A percentile compares a stretch with the other conserved stretches of the same genome.
Conservation (phyloP, 2,329 filamentous ascomycete genomes). For the Endothia cerciana region DNA sequence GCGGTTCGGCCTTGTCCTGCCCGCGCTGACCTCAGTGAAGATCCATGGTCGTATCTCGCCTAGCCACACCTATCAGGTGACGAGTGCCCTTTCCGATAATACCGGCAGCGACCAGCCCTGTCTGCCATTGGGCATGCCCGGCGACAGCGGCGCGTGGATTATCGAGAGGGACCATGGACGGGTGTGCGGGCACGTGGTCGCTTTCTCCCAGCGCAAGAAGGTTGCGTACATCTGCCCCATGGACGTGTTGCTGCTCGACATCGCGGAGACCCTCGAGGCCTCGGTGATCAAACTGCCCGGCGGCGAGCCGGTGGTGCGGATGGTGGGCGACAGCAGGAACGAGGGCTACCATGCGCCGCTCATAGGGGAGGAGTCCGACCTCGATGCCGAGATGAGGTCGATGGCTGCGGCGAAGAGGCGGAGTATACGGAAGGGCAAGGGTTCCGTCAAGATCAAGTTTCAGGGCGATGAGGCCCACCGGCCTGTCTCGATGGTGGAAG, state of each 20-base stretch:
- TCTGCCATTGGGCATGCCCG: constrained; percentile 68
- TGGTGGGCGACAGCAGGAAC: constrained; percentile 54
- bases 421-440: constrained; percentile 27
- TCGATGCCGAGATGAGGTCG: constrained; percentile 22
- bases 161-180: constrained; percentile 78
- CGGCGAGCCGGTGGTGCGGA: constrained; percentile 47
- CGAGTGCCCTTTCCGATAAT: constrained; percentile 41
- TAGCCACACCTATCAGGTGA: constrained; percentile 69
- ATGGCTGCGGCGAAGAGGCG: constrained; percentile 28
- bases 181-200: constrained; percentile 87
- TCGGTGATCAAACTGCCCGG: constrained; percentile 72
- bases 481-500: constrained; percentile 9
- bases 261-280: constrained; percentile 76
- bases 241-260: constrained; percentile 86
- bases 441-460: constrained; percentile 13
- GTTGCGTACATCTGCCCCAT: constrained; percentile 94
- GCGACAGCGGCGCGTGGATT: constrained; percentile 93
- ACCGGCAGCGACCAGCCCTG: constrained; percentile 30
- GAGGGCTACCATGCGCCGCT: constrained; percentile 65
- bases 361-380: constrained; percentile 4
- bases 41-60: constrained; percentile 83
- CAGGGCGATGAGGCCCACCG: constrained; percentile 11
- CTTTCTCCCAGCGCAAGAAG: constrained; percentile 79
- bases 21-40: constrained; percentile 81
- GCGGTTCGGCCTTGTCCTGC: constrained; percentile 76